Conservation (phyloP, 352 stramenopile genomes). For the Aphanomyces stellatus region DNA sequence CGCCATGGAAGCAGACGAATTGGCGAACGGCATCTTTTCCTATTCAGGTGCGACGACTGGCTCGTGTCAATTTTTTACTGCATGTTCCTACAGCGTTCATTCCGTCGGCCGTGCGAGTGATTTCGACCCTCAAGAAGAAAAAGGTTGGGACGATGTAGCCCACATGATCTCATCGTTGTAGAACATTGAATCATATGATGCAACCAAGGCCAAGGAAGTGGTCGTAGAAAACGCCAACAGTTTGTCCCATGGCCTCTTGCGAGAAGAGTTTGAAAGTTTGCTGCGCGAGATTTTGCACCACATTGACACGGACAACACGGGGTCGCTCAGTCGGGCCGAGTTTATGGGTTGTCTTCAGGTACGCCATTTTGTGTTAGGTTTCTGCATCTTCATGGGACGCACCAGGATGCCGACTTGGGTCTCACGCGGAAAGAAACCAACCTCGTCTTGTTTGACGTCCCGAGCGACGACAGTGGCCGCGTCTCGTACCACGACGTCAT, state of each 20-base stretch:
- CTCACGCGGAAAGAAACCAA: constrained; percentile 67
- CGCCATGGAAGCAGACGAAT: constrained; percentile 58
- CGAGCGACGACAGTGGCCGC: constrained; percentile 25
- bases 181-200: constrained; percentile 27
- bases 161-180: constrained; percentile 41
- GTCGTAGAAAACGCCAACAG: constrained; percentile 30
- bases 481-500: constrained; percentile 51
- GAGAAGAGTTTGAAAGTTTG: constrained; percentile 73
- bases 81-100: background rate
- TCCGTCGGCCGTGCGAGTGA: constrained; percentile 22
- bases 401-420: constrained; percentile 53
- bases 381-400: no score
- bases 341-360: constrained; percentile 52
- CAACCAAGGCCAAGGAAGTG: background rate
- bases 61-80: background rate
- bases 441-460: constrained; percentile 56
- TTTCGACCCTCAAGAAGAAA: constrained; percentile 23
- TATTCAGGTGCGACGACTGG: background rate
- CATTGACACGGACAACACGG: constrained; percentile 42
- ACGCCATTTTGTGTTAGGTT: no score
- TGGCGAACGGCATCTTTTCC: constrained; percentile 25
- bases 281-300: constrained; percentile 70
- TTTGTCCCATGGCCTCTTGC: constrained; percentile 71
- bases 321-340: constrained; percentile 34
- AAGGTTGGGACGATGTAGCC: constrained; percentile 34